phyloP scores from a whole-genome alignment of 306 rosid species.

The Malus sieversii region DNA sequence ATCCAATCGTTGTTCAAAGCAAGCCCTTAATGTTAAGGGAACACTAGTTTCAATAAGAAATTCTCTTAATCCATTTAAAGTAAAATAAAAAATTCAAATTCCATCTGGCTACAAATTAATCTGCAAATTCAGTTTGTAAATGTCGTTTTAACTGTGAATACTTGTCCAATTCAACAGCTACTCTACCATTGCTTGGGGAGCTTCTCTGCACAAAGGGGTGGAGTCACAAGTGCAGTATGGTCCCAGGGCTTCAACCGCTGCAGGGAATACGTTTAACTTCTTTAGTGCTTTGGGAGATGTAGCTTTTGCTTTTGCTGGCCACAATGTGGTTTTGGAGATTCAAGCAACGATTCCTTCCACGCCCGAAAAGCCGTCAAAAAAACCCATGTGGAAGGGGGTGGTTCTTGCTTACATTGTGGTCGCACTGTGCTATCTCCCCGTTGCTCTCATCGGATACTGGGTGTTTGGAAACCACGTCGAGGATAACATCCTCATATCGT shows the following conservation, averaged over 20 bases:
- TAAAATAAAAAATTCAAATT: not conserved
- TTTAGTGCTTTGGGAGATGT: slow-evolving; percentile 32
- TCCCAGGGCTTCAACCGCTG: slow-evolving; percentile 16
- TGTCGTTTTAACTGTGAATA: not conserved
- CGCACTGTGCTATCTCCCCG: slow-evolving; percentile 38
- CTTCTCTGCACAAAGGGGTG: slow-evolving; percentile 31
- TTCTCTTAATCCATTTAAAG: not conserved
- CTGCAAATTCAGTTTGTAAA: not conserved
- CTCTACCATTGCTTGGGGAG: slow-evolving; percentile 35
- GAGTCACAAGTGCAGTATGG: slow-evolving; percentile 15
- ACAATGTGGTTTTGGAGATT: slow-evolving; percentile 38
- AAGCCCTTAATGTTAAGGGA: not conserved
- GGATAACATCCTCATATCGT: slow-evolving; percentile 32
- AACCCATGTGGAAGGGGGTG: slow-evolving; percentile 42
- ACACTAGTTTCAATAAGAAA: not conserved
- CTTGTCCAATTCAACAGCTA: slow-evolving; percentile 20
- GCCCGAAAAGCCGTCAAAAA: slow-evolving; percentile 22
- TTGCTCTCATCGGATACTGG: slow-evolving; percentile 29
- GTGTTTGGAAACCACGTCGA: slow-evolving; percentile 28
- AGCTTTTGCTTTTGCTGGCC: slow-evolving; percentile 41
- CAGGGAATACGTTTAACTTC: slow-evolving; percentile 26
- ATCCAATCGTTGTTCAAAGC: not conserved
- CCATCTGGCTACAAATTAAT: not conserved
- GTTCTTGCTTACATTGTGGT: slow-evolving; percentile 23
- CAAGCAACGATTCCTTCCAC: slow-evolving; percentile 44